Evolutionary conservation across 257 asterid species (phyloP), one percentile per base, ranked within the genome.

Genomic region (Solanum commersonii): DNA sequence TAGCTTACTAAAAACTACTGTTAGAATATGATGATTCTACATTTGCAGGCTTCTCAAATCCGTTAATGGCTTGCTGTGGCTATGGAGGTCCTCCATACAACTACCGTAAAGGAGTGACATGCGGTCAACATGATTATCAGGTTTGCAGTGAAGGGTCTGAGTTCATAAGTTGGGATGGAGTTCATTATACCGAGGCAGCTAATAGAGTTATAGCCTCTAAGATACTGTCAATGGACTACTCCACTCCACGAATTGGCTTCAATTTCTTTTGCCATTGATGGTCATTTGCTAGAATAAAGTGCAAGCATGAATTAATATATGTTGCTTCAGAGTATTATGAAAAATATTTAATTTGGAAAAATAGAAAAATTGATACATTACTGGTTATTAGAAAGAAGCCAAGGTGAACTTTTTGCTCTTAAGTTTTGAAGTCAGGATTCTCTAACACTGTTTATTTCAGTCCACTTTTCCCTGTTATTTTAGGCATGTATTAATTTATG

Each of bases 11-110:
- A 46, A 44, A 9, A 16, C 42, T 56, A n/a, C n/a, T 33, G 46
- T 46, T 42, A 1, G 8, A 13, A 49, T 52, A 7, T 60, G 46
- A 60, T 56, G 18, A 59, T 76, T 27, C 74, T 34, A 78, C 72
- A 7, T 77, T 18, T 44, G 73, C 91, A 96, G 98, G 98, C 85
- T 94, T 95, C 87, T 84, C 94, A 52, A 91, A 87, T 88, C 95
- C 98, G 34, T 31, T 94, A 85, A 94, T 94, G 98, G 93, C 99
- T 29, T 96, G 98, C 84, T 96, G 99, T 88, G 99, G 98, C 60
- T 89, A 86, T 29, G 98, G 99, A 73, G 98, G 98, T 70, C 95
- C 98, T 83, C 99, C 99, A 1, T 93, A 94, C 89, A 96, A 94
- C 91, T 96, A 93, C 79, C 89, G 91, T 16, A 89, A 74, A 79